phyloP scores from a whole-genome alignment of 192 early-diverging fungal genomes.

The Umbelopsis isabellina region DNA sequence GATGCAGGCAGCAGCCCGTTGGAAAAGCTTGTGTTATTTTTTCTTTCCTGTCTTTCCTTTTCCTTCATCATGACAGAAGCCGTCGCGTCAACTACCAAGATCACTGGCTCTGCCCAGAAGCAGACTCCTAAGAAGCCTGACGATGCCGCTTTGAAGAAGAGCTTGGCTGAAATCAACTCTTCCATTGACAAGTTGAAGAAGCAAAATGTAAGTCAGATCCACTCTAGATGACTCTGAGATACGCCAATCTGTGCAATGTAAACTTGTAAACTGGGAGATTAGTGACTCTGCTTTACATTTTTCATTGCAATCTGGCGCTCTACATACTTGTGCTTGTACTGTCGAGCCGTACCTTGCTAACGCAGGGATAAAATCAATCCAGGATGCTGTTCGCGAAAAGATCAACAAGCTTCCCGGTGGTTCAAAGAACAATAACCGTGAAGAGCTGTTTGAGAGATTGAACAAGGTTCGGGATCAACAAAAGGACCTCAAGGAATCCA shows the following conservation, averaged over 20 bases:
- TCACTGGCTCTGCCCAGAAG: not conserved
- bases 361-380: not conserved
- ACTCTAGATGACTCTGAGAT: not conserved
- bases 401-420: slow-evolving; percentile 61
- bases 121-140: slow-evolving; percentile 37
- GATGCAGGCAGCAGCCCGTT: slow-evolving; percentile 9
- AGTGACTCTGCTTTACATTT: too few species aligned
- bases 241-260: too few species aligned
- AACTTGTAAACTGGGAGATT: too few species aligned
- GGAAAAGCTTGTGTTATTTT: slow-evolving; percentile 14
- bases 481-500: slow-evolving; percentile 66
- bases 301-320: too few species aligned
- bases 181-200: slow-evolving; percentile 35
- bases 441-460: slow-evolving; percentile 63
- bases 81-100: slow-evolving; percentile 25
- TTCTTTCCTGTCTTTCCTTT: slow-evolving; percentile 8
- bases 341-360: not conserved
- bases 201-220: slow-evolving; percentile 33
- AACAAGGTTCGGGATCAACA: slow-evolving; percentile 75
- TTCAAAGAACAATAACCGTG: slow-evolving; percentile 55
- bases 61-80: slow-evolving; percentile 25
- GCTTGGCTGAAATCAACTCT: slow-evolving; percentile 14
- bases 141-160: slow-evolving; percentile 33
- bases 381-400: slow-evolving; percentile 60
- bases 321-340: not conserved